Percentiles rank a stretch among this genome's conserved stretches.
phyloP scores from a whole-genome alignment of 768 basidiomycete genomes.

The Pisolithus sp. region DNA sequence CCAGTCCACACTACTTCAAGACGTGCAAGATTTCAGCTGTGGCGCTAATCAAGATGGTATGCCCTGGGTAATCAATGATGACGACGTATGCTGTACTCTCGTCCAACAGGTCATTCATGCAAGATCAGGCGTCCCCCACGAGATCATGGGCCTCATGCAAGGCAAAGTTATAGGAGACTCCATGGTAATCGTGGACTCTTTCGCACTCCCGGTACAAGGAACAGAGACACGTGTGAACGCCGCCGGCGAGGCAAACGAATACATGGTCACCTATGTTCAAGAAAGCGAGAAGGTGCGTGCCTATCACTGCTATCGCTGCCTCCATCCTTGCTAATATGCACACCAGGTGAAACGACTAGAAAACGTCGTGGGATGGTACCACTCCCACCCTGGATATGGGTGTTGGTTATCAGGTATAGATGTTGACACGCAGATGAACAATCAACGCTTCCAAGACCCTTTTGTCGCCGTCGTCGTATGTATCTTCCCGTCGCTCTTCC shows the following conservation, averaged over 20 bases:
- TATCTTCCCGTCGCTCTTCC: constrained; percentile 9
- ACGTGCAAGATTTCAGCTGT: constrained; percentile 93
- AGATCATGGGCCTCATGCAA: constrained; percentile 99
- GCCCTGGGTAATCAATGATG: constrained; percentile 3
- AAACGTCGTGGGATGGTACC: constrained; percentile 95
- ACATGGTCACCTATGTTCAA: constrained; percentile 92
- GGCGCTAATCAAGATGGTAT: constrained; percentile 91
- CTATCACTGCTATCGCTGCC: neutral
- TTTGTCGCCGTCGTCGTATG: constrained; percentile 94
- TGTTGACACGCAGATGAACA: constrained; percentile 92
- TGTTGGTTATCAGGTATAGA: constrained; percentile 99
- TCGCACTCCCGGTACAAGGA: constrained; percentile 94
- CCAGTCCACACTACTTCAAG: constrained; percentile 76
- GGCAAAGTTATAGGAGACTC: constrained; percentile 82
- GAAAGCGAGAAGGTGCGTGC: constrained; percentile 67
- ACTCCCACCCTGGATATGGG: constrained; percentile 97
- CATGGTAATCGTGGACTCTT: constrained; percentile 89
- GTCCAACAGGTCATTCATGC: constrained; percentile 88
- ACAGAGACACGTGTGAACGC: constrained; percentile 98
- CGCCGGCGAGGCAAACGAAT: constrained; percentile 91
- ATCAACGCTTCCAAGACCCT: constrained; percentile 93
- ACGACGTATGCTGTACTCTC: constrained; percentile 1
- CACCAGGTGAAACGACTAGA: constrained; percentile 75
- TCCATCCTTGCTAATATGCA: neutral
- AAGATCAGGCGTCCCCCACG: constrained; percentile 92